Evolutionary conservation across 306 rosid genomes (phyloP), one percentile per base, ranked within the genome.

Genomic region (Vicia faba): DNA sequence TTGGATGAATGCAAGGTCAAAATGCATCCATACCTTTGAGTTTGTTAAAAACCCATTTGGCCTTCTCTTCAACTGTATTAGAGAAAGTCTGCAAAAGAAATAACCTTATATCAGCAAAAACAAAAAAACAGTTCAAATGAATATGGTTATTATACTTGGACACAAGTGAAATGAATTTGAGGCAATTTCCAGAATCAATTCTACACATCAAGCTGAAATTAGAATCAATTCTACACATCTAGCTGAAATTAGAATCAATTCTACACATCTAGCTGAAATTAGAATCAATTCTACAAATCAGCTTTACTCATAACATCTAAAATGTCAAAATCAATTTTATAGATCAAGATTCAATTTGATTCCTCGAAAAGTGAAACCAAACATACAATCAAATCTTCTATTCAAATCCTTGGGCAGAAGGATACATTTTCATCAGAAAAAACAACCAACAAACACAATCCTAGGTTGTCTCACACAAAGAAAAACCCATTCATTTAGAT

Each of bases 31-130:
- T 74, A 92, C 98, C 98, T 93, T 93, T 93, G 16, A 93, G 83
- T 66, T 93, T 93, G 90, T 89, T 88, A 83, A 93, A 93, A 72
- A 93, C 39, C 98, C 98, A 93, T 81, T 90, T 93, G 9, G 98
- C 98, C 83, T 93, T 93, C 72, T 89, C 96, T 80, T 93, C 98
- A 39, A 93, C 97, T 1, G 98, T 88, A 43, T 36, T 93, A 25
- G 98, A 89, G 73, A 93, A 82, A 71, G 87, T 84, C 98, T 93
- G 85, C 80, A 83, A 78, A 61, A 49, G 54, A 68, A 61, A 51
- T 8, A 23, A 55, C 45, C 55, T 23, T 16, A 11, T 11, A 13
- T 70, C 35, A 70, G 54, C 25, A 70, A 70, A 39, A 36, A 50
- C 18, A 81, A 66, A 54, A 16, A 11, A 19, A 11, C 14, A 28